Conservation (phyloP, 306 rosid genomes). For the Prunus mongolica region DNA sequence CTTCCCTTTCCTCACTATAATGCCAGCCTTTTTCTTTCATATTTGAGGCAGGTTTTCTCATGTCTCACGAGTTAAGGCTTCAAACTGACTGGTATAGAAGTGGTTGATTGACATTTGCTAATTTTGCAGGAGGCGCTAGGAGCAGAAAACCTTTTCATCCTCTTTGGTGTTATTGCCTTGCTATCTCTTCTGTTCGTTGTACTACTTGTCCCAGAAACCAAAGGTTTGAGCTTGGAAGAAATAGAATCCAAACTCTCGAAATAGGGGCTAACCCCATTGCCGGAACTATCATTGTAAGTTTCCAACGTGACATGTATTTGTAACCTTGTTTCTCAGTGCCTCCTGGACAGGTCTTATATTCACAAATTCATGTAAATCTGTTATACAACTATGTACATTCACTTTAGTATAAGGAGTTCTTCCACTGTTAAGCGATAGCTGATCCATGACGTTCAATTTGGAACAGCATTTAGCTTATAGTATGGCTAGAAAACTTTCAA, state of each 20-base stretch:
- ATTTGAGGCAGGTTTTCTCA: slow-evolving; percentile 2
- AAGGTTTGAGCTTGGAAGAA: slow-evolving; percentile 94
- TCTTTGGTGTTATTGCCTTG: slow-evolving; percentile 77
- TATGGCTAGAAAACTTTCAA: background rate
- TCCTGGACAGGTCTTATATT: background rate
- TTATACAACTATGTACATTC: background rate
- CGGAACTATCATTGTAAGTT: background rate
- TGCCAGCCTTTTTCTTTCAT: background rate
- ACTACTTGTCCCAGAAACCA: slow-evolving; percentile 77
- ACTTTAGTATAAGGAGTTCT: background rate
- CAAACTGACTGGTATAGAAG: slow-evolving; percentile 11
- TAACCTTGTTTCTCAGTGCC: background rate
- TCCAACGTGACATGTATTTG: background rate
- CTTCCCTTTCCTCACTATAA: background rate
- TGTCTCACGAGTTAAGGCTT: background rate
- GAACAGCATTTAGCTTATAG: background rate
- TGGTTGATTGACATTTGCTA: slow-evolving; percentile 16
- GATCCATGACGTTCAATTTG: background rate
- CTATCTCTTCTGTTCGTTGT: slow-evolving; percentile 63
- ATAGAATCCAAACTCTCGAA: slow-evolving; percentile 85
- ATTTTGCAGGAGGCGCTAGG: slow-evolving; percentile 78
- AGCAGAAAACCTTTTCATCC: slow-evolving; percentile 91
- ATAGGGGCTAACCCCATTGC: slow-evolving; percentile 21
- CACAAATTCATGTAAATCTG: background rate
- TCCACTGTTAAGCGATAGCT: background rate